Evolutionary conservation across 1,139 yeast genomes (phyloP), one percentile per base, ranked within the genome.

Genomic region (Lodderomyces beijingensis): DNA sequence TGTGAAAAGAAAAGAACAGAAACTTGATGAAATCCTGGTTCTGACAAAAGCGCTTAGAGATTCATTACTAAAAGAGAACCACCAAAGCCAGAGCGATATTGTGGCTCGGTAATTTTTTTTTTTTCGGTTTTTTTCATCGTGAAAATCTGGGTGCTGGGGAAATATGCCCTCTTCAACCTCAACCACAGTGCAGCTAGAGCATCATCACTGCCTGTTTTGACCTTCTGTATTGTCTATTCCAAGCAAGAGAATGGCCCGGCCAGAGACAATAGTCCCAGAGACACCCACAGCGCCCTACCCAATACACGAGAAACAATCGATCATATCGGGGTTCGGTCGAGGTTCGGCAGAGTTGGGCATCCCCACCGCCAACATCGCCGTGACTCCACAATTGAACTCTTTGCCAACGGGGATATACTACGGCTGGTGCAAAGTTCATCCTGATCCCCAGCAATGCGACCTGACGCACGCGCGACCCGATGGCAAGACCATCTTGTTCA

Each of bases 321-420:
- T 93, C 24, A 74, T 85, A 15, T 74, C 91, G 27, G 98, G 99
- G 0, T 91, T 86, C 58, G 99, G 98, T 4, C 72, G 99, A 39
- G 99, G 99, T 1, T 86, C 96, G 0, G 60, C 93, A 0, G 96
- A 88, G 47, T 67, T 93, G 30, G 97, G 97, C 0, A 84, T 88
- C 35, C 98, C 98, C 3, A 91, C 98, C 0, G 98, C 97, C 12
- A 91, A 91, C 50, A 75, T 89, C 16, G 87, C 89, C 1, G 71
- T 86, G 8, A 67, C 70, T 14, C 55, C 72, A 16, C 17, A 22
- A 30, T 43, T 73, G 30, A 59, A 68, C 23, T 40, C 55, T 3
- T 60, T 83, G 26, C 79, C 79, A 1, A 73, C 93, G 0, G 99
- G 99, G 2, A 91, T 93, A 10, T 93, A 91, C 57, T 91, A 78